These are phyloP conservation scores for Mallotus repandus DNA, from an alignment of 441 rosid genomes.

Conservation along the genomic window DNA sequence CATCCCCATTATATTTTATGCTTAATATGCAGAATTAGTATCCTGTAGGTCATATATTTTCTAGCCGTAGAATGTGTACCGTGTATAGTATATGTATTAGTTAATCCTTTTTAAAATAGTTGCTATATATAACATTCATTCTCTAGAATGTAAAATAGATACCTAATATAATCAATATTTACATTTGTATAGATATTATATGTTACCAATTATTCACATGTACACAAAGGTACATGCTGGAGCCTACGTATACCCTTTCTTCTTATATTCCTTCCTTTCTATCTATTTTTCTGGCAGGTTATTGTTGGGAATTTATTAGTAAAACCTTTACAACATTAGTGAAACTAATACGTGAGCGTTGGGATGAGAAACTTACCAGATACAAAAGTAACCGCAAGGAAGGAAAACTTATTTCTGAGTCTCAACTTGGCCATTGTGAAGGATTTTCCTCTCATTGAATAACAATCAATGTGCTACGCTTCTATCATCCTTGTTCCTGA, in stretches of 20 bases:
- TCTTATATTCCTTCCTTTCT: neutral
- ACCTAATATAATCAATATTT: neutral
- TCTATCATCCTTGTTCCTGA: slow-evolving; percentile 31
- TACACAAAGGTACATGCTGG: neutral
- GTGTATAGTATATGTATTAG: neutral
- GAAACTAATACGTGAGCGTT: neutral
- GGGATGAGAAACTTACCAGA: slow-evolving; percentile 1
- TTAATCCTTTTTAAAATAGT: neutral
- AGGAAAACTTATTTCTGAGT: neutral
- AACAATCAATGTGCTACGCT: slow-evolving; percentile 16
- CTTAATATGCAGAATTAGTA: neutral
- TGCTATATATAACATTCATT: neutral
- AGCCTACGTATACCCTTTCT: neutral
- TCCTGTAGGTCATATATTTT: neutral
- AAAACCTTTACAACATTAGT: neutral
- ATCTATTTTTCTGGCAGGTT: too few relatives aligned
- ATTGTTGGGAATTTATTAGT: too few relatives aligned
- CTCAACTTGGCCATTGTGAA: neutral
- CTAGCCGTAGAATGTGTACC: neutral
- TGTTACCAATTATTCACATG: neutral
- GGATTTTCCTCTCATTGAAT: too few relatives aligned
- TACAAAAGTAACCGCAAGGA: neutral
- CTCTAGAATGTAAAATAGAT: neutral
- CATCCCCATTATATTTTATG: neutral
- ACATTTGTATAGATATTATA: neutral